A percentile compares a stretch with the other conserved stretches of the same genome.
Evolutionary conservation across 2,329 filamentous ascomycete genomes (phyloP).

Genomic region (Aspergillus pseudoviridinutans): DNA sequence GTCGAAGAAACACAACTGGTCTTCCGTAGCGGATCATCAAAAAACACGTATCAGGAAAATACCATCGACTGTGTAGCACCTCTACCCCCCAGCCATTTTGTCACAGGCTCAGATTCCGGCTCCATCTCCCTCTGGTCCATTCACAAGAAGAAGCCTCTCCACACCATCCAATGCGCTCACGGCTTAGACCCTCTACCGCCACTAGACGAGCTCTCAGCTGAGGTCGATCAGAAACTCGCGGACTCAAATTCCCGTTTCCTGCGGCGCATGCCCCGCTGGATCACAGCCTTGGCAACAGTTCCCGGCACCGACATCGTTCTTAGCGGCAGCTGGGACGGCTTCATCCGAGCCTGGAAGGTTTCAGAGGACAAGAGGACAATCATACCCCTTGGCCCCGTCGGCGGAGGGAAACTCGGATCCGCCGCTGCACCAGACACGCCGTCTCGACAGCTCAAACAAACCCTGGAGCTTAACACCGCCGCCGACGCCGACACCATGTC

Average conservation of each 20-base stretch:
- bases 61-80: conserved; percentile 90
- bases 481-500: conserved; percentile 26
- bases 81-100: conserved; percentile 84
- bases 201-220: conserved; percentile 69
- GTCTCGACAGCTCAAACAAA: conserved; percentile 31
- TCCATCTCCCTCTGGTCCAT: conserved; percentile 81
- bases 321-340: conserved; percentile 92
- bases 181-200: conserved; percentile 71
- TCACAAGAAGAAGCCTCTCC: conserved; percentile 91
- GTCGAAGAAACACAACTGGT: conserved; percentile 93
- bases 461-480: conserved; percentile 25
- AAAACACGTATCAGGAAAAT: conserved; percentile 61
- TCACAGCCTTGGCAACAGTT: conserved; percentile 81
- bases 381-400: conserved; percentile 66
- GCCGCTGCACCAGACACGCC: conserved; percentile 22
- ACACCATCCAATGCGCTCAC: conserved; percentile 74
- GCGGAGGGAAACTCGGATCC: conserved; percentile 25
- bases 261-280: conserved; percentile 71
- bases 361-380: conserved; percentile 77
- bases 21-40: conserved; percentile 71
- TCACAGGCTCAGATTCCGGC: conserved; percentile 92
- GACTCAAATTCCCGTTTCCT: conserved; percentile 40
- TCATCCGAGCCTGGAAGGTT: conserved; percentile 78
- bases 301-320: conserved; percentile 89
- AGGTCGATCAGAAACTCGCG: conserved; percentile 56